Evolutionary conservation across 257 asterid genomes (phyloP).

Genomic region (Nicotiana benthamiana): DNA sequence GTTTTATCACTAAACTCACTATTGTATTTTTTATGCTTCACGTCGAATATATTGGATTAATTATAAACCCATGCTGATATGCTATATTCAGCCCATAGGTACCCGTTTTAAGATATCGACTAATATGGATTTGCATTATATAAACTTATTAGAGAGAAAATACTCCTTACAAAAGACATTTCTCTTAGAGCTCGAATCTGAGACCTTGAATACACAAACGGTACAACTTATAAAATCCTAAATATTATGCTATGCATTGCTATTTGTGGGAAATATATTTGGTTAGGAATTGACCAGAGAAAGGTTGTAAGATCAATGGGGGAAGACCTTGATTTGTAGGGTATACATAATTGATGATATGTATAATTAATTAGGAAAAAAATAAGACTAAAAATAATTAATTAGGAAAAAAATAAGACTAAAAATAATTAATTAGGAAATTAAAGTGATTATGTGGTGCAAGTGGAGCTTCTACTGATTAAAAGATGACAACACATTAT

Average conservation of each 20-base stretch:
- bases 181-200: too few species aligned
- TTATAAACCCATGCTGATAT: too few species aligned
- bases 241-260: not conserved
- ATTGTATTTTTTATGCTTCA: too few species aligned
- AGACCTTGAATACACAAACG: too few species aligned
- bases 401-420: not conserved
- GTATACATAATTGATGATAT: not conserved
- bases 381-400: too few species aligned
- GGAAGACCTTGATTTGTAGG: not conserved
- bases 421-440: not conserved
- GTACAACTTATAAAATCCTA: too few species aligned
- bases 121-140: too few species aligned
- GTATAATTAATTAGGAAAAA: not conserved
- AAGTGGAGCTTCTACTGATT: not conserved
- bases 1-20: too few species aligned
- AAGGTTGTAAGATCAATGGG: not conserved
- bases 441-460: not conserved
- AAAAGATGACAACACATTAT: not conserved
- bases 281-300: not conserved
- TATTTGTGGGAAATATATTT: not conserved
- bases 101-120: too few species aligned
- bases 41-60: too few species aligned
- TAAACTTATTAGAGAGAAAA: too few species aligned
- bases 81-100: too few species aligned
- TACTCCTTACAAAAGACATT: accelerated